Evolutionary conservation across 306 rosid genomes (phyloP).

Genomic region (Vigna reflexopilosa): DNA sequence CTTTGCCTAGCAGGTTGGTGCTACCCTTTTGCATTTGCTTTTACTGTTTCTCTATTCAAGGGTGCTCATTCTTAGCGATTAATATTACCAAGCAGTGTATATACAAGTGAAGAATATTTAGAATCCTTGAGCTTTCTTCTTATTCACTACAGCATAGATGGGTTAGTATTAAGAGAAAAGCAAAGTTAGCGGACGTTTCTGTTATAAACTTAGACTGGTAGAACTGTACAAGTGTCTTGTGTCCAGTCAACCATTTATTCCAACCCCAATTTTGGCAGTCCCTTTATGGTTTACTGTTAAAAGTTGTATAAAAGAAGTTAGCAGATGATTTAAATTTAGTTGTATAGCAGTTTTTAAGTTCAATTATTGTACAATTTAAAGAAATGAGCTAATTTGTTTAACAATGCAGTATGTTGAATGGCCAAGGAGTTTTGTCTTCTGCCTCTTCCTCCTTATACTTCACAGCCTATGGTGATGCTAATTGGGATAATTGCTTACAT

Average conservation of each 20-base stretch:
- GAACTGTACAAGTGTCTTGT: no score
- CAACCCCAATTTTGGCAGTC: no score
- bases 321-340: neutral
- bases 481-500: no score
- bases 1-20: neutral
- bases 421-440: no score
- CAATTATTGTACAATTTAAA: neutral
- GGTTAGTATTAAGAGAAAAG: neutral
- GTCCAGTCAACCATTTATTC: no score
- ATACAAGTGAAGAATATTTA: slow-evolving; percentile 27
- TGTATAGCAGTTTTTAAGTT: neutral
- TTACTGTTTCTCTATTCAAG: neutral
- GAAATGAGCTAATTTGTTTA: neutral
- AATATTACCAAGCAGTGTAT: slow-evolving; percentile 8
- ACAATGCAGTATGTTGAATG: no score
- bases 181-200: neutral
- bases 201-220: neutral
- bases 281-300: neutral
- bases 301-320: neutral
- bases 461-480: no score
- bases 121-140: neutral
- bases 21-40: slow-evolving; percentile 10
- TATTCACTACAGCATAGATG: neutral
- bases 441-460: no score
- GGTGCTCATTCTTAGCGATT: neutral